Evolutionary conservation across 257 asterid species (phyloP).

Genomic region (Schizonepeta tenuifolia): DNA sequence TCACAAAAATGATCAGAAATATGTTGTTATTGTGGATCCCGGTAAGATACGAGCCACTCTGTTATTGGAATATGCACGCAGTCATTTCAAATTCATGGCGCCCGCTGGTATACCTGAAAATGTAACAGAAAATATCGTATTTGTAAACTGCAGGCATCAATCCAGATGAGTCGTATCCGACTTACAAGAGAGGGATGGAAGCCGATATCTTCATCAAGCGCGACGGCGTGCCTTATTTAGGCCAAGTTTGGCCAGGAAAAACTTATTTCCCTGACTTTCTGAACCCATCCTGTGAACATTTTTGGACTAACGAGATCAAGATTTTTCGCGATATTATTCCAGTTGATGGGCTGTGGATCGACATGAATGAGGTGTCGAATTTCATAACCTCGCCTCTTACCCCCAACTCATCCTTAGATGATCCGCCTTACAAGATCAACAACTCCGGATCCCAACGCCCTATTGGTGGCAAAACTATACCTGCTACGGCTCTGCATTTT

Average conservation of each 20-base stretch:
- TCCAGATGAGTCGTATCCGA: conserved; percentile 64
- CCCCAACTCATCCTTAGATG: conserved; percentile 63
- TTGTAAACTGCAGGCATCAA: conserved; percentile 53
- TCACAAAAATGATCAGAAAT: conserved; percentile 71
- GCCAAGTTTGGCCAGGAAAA: conserved; percentile 87
- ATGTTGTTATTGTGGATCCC: conserved; percentile 85
- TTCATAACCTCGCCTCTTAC: conserved; percentile 64
- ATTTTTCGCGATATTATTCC: conserved; percentile 57
- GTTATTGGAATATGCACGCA: too few species aligned
- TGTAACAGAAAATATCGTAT: background rate
- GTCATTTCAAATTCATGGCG: too few species aligned
- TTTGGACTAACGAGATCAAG: conserved; percentile 76
- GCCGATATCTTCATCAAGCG: conserved; percentile 76
- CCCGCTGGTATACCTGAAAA: background rate
- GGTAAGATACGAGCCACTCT: conserved; percentile 47
- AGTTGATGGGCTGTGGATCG: conserved; percentile 88
- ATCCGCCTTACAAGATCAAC: conserved; percentile 89
- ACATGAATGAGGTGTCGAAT: conserved; percentile 90
- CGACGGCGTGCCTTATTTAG: conserved; percentile 66
- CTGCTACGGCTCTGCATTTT: conserved; percentile 71
- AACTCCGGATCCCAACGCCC: conserved; percentile 51
- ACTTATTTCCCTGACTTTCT: conserved; percentile 84
- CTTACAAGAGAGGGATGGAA: conserved; percentile 69
- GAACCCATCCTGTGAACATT: conserved; percentile 51
- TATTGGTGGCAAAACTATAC: conserved; percentile 59